Conservation (phyloP, 305 asterid species). For the Fraxinus dipetala region DNA sequence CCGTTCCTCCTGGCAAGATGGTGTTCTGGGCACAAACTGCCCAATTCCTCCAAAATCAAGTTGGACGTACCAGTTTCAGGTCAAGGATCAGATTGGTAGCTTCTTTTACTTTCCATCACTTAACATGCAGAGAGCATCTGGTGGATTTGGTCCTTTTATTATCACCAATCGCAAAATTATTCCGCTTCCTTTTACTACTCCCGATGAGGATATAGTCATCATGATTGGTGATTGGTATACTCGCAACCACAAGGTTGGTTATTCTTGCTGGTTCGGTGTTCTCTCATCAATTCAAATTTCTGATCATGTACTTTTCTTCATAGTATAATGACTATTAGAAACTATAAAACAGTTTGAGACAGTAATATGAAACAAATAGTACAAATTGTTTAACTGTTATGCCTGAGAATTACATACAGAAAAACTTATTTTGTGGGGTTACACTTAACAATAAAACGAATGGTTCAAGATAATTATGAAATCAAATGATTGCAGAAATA, state of each 20-base stretch:
- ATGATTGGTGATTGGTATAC: slow-evolving; percentile 93
- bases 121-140: slow-evolving; percentile 82
- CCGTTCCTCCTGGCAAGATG: slow-evolving; percentile 90
- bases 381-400: background rate
- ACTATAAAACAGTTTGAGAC: background rate
- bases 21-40: slow-evolving; percentile 86
- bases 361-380: background rate
- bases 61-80: slow-evolving; percentile 96
- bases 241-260: slow-evolving; percentile 66
- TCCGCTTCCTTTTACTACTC: slow-evolving; percentile 65
- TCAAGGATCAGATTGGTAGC: slow-evolving; percentile 94
- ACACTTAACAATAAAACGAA: background rate
- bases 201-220: slow-evolving; percentile 79
- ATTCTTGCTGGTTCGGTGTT: background rate
- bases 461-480: background rate
- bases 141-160: slow-evolving; percentile 81
- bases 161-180: slow-evolving; percentile 61
- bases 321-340: background rate
- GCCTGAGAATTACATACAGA: background rate
- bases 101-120: slow-evolving; percentile 81
- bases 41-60: slow-evolving; percentile 74
- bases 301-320: background rate
- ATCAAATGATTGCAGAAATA: background rate
- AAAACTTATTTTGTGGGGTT: background rate
- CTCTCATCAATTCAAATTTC: slow-evolving; percentile 9